A percentile compares a stretch with the other conserved stretches of the same genome.
These are phyloP conservation scores for Fusarium sp. DNA, from an alignment of 2,329 filamentous ascomycete genomes.

Conservation along the genomic window DNA sequence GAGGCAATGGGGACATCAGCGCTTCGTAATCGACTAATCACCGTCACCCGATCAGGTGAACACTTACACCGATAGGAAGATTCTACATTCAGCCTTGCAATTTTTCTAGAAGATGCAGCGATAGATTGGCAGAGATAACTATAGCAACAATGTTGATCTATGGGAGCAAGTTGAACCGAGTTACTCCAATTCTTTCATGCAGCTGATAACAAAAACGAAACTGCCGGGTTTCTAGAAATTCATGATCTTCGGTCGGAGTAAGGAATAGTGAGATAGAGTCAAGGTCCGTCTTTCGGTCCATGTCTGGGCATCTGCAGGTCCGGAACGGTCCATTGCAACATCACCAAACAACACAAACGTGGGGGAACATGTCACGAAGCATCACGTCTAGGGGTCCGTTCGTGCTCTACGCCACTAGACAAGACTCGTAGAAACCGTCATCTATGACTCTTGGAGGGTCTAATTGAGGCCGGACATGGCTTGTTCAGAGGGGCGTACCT, in stretches of 20 bases:
- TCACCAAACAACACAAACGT: constrained; percentile 17
- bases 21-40: neutral
- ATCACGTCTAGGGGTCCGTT: constrained; percentile 1
- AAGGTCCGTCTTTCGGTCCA: neutral
- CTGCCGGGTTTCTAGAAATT: constrained; percentile 12
- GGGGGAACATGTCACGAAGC: constrained; percentile 19
- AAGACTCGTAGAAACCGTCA: constrained; percentile 18
- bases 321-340: constrained; percentile 31
- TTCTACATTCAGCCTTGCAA: constrained; percentile 1
- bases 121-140: neutral
- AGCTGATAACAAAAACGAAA: constrained; percentile 4
- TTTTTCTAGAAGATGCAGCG: neutral
- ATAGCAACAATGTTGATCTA: neutral
- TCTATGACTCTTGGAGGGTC: constrained; percentile 31
- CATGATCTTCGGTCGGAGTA: constrained; percentile 6
- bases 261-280: neutral
- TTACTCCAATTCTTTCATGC: neutral
- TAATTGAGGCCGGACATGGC: constrained; percentile 35
- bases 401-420: constrained; percentile 7
- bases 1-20: constrained; percentile 5
- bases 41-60: constrained; percentile 10
- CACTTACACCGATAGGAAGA: constrained; percentile 3
- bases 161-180: constrained; percentile 19
- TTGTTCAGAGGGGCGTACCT: constrained; percentile 12
- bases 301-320: constrained; percentile 26